phyloP scores from a whole-genome alignment of 345 rosid genomes.

The Brassica nigra region DNA sequence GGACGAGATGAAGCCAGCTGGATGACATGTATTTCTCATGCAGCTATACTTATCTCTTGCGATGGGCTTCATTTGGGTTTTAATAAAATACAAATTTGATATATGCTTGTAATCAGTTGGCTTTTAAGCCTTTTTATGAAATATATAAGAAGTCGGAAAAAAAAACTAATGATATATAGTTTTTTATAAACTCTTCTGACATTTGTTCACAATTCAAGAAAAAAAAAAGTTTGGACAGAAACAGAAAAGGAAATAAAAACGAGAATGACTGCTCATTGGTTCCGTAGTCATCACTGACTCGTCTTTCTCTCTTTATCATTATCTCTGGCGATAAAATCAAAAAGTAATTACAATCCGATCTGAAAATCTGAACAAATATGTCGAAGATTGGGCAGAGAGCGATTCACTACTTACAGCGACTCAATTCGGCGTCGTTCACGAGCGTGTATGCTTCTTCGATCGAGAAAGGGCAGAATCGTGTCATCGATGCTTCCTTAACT shows the following conservation, averaged over 20 bases:
- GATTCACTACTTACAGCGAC: slow-evolving; percentile 59
- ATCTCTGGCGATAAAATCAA: background rate
- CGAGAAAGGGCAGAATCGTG: slow-evolving; percentile 84
- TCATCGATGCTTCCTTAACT: slow-evolving; percentile 92
- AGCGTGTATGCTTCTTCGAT: slow-evolving; percentile 63
- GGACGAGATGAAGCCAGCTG: no score
- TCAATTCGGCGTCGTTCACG: slow-evolving; percentile 47
- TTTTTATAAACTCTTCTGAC: no score
- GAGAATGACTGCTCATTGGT: background rate
- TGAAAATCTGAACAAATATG: slow-evolving; percentile 41
- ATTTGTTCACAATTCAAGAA: background rate
- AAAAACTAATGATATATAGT: no score
- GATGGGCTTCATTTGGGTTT: no score
- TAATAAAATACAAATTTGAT: no score
- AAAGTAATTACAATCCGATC: background rate
- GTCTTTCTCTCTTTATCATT: background rate
- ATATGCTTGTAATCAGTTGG: no score
- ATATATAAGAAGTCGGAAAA: no score
- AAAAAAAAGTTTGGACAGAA: background rate
- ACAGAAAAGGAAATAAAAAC: background rate
- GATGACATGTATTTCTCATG: no score
- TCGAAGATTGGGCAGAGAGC: slow-evolving; percentile 54
- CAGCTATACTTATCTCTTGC: no score
- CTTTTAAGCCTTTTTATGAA: no score
- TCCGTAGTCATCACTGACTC: background rate